A percentile compares a stretch with the other conserved stretches of the same genome.
Evolutionary conservation across 2,329 filamentous ascomycete genomes (phyloP).

Genomic region (Ophiosphaerella herpotricha): DNA sequence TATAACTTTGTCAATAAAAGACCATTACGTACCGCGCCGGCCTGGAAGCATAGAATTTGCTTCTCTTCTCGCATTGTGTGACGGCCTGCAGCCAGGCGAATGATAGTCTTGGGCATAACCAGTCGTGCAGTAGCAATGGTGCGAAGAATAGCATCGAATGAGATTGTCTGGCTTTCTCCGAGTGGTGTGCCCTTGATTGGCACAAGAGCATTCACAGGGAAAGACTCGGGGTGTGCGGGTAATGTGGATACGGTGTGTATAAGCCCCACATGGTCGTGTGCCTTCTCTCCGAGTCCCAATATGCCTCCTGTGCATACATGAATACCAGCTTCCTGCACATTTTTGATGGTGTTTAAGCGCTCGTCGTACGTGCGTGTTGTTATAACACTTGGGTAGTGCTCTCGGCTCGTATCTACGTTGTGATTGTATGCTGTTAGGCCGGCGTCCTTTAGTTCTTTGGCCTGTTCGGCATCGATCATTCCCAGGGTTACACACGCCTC

Average conservation of each 20-base stretch:
- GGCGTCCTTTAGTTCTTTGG: constrained; percentile 78
- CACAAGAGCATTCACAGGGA: constrained; percentile 88
- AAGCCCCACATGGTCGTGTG: constrained; percentile 79
- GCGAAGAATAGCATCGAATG: constrained; percentile 77
- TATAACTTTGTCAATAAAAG: no score
- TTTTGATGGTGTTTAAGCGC: constrained; percentile 74
- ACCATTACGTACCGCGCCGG: constrained; percentile 61
- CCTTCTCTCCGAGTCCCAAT: constrained; percentile 78
- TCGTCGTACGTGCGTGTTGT: constrained; percentile 87
- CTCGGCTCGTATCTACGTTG: constrained; percentile 87
- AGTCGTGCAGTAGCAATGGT: constrained; percentile 84
- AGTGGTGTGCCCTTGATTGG: constrained; percentile 89
- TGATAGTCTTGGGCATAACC: constrained; percentile 83
- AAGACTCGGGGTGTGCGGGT: constrained; percentile 82
- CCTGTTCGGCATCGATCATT: constrained; percentile 85
- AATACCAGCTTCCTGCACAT: constrained; percentile 84
- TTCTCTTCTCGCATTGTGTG: constrained; percentile 87
- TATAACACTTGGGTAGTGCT: constrained; percentile 87
- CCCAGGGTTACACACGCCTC: constrained; percentile 92
- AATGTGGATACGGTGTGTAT: constrained; percentile 82
- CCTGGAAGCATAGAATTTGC: constrained; percentile 87
- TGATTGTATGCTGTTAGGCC: constrained; percentile 93
- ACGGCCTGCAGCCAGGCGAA: constrained; percentile 82
- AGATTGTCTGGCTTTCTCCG: constrained; percentile 71
- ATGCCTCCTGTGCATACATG: constrained; percentile 92